Percentiles rank a stretch among this genome's conserved stretches.
Evolutionary conservation across 306 rosid species (phyloP).

Genomic region (Sicyos baderoa): DNA sequence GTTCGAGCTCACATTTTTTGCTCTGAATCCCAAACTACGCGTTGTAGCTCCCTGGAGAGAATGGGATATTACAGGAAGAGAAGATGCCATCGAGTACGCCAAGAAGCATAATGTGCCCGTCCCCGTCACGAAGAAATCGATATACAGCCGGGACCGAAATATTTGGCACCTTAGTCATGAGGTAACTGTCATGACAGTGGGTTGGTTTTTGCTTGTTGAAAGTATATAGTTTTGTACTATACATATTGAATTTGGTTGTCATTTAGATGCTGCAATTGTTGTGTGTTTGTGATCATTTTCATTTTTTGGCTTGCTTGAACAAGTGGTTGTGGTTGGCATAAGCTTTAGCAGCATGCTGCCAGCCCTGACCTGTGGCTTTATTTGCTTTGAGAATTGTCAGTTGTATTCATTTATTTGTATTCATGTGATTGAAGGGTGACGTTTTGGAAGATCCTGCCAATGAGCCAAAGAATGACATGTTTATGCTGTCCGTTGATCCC

Average conservation of each 20-base stretch:
- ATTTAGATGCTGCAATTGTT: constrained; percentile 5
- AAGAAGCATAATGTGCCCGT: constrained; percentile 87
- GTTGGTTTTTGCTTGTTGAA: background rate
- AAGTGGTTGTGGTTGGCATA: constrained; percentile 9
- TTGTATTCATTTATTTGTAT: constrained; percentile 5
- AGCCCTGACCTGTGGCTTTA: background rate
- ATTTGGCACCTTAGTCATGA: constrained; percentile 98
- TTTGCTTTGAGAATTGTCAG: constrained; percentile 8
- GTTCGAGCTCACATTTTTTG: constrained; percentile 92
- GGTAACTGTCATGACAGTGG: constrained; percentile 32
- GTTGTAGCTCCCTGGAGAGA: constrained; percentile 99
- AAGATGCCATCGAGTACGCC: constrained; percentile 92
- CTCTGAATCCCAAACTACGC: constrained; percentile 78
- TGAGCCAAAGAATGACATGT: constrained; percentile 90
- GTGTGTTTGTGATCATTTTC: constrained; percentile 2
- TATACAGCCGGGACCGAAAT: constrained; percentile 92
- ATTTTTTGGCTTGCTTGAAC: constrained; percentile 10
- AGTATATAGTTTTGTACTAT: background rate
- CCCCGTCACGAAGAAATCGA: constrained; percentile 89
- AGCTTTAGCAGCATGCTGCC: constrained; percentile 4
- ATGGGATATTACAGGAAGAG: constrained; percentile 89
- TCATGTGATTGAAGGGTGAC: constrained; percentile 57
- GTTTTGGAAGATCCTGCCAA: constrained; percentile 86
- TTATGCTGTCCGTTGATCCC: constrained; percentile 80
- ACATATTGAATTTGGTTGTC: background rate